Percentiles rank a stretch among this genome's conserved stretches.
Evolutionary conservation across 2,329 filamentous ascomycete species (phyloP).

Genomic region (Epichloe festucae): DNA sequence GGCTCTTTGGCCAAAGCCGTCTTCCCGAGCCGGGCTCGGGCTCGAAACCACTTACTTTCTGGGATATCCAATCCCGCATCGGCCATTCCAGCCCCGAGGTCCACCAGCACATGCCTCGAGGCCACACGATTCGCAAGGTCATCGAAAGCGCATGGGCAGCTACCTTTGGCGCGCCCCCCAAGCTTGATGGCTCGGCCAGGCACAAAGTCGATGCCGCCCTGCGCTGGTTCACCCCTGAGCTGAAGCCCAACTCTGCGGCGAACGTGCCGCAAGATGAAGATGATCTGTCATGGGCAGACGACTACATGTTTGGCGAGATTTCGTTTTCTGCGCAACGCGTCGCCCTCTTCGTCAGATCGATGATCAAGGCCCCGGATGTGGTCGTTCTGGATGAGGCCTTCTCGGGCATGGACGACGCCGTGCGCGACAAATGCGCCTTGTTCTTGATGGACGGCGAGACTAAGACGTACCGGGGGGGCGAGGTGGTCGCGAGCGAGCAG

Average conservation of each 20-base stretch:
- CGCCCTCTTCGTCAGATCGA: constrained; percentile 67
- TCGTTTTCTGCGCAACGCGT: constrained; percentile 77
- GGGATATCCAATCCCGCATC: constrained; percentile 80
- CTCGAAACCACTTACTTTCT: constrained; percentile 67
- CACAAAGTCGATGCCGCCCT: constrained; percentile 56
- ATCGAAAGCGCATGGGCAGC: constrained; percentile 84
- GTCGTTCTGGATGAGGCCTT: constrained; percentile 82
- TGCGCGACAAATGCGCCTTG: constrained; percentile 75
- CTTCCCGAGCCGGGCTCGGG: constrained; percentile 58
- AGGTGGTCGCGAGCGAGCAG: constrained; percentile 32
- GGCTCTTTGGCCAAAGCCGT: constrained; percentile 70
- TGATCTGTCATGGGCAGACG: constrained; percentile 49
- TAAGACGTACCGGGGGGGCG: constrained; percentile 25
- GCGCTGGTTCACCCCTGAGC: constrained; percentile 63
- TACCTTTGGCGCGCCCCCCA: constrained; percentile 66
- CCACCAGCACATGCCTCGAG: constrained; percentile 79
- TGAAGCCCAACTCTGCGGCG: constrained; percentile 42
- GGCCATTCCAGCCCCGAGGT: constrained; percentile 92
- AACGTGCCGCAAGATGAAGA: constrained; percentile 7
- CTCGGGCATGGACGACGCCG: constrained; percentile 66
- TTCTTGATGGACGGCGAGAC: constrained; percentile 59
- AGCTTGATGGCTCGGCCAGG: constrained; percentile 42
- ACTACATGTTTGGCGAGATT: constrained; percentile 56
- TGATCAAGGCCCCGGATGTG: constrained; percentile 70
- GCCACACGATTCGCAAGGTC: constrained; percentile 57